A percentile compares a stretch with the other conserved stretches of the same genome.
phyloP scores from a whole-genome alignment of 2,329 filamentous ascomycete genomes.

The Uncinocarpus reesii region DNA sequence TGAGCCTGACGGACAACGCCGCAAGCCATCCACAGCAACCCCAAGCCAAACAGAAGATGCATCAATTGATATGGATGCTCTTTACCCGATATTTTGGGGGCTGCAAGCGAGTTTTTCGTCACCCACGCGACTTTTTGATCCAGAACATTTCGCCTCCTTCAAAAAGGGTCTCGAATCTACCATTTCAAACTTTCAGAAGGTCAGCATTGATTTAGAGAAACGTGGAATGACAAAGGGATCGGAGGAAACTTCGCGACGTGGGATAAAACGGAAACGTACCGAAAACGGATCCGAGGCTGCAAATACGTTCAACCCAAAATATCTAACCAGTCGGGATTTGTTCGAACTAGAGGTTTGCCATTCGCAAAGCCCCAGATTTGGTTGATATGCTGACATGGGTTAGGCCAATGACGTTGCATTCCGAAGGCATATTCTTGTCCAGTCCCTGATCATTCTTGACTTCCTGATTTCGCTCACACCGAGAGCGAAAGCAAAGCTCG shows the following conservation, averaged over 20 bases:
- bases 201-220: constrained; percentile 59
- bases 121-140: constrained; percentile 69
- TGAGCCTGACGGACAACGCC: constrained; percentile 11
- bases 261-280: constrained; percentile 59
- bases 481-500: constrained; percentile 67
- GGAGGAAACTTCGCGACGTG: constrained; percentile 52
- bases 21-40: constrained; percentile 11
- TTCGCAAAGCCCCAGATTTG: not conserved
- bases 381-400: constrained; percentile 10
- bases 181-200: constrained; percentile 63
- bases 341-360: constrained; percentile 75
- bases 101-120: constrained; percentile 87
- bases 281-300: constrained; percentile 53
- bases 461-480: constrained; percentile 86
- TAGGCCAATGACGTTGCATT: constrained; percentile 90
- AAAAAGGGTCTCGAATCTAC: constrained; percentile 54
- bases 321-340: constrained; percentile 90
- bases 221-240: constrained; percentile 46
- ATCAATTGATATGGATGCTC: constrained; percentile 53
- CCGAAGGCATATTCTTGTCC: constrained; percentile 84
- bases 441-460: constrained; percentile 87
- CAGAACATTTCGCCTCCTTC: constrained; percentile 55
- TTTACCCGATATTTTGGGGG: constrained; percentile 92
- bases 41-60: constrained; percentile 21
- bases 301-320: constrained; percentile 88